Evolutionary conservation across 225 moss, liverwort and hornwort genomes (phyloP).

Genomic region (Ulota crispa): DNA sequence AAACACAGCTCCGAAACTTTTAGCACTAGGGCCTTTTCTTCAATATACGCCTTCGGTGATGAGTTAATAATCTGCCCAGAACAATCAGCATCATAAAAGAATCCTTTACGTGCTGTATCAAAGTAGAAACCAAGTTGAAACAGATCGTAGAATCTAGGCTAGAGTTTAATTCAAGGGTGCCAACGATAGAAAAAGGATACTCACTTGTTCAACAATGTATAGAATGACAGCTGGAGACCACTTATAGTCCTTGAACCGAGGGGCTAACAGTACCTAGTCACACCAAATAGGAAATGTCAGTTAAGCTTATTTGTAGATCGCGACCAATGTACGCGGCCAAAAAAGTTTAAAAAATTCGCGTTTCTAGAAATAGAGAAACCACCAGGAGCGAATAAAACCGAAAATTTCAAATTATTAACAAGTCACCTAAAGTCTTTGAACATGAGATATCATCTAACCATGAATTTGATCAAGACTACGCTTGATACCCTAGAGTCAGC

Average conservation of each 20-base stretch:
- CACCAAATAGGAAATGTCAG: slow-evolving; percentile 17
- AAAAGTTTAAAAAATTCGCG: not conserved
- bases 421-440: not conserved
- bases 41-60: slow-evolving; percentile 63
- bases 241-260: slow-evolving; percentile 45
- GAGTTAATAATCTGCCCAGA: slow-evolving; percentile 67
- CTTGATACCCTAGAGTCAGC: not conserved
- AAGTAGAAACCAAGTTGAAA: not conserved
- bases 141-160: not conserved
- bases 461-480: not conserved
- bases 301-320: not conserved
- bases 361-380: not conserved
- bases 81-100: not conserved
- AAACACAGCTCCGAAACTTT: slow-evolving; percentile 81
- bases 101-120: not conserved
- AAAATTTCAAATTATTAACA: not conserved
- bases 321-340: not conserved
- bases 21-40: slow-evolving; percentile 58
- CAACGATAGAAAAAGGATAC: slow-evolving; percentile 6
- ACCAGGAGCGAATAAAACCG: not conserved
- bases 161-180: not conserved
- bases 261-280: slow-evolving; percentile 48
- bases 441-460: not conserved
- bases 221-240: slow-evolving; percentile 58
- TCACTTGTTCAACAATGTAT: slow-evolving; percentile 62